These are phyloP conservation scores for Candida pseudocylindracea DNA, from an alignment of 1,139 yeast species.

Conservation along the genomic window DNA sequence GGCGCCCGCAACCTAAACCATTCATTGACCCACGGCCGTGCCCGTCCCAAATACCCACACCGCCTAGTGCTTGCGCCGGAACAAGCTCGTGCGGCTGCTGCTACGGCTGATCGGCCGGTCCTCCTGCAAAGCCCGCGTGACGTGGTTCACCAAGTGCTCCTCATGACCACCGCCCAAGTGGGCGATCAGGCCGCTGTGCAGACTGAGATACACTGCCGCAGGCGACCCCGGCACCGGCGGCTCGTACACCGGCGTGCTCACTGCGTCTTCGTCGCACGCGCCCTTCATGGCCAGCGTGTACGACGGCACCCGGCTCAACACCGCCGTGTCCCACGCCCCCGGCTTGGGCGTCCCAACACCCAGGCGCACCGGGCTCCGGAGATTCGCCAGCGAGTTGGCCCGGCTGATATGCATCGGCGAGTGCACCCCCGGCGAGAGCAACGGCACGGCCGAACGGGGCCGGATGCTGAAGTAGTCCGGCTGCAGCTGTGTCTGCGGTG, in stretches of 20 bases:
- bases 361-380: neutral
- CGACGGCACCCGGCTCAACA: slow-evolving; percentile 54
- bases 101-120: no score
- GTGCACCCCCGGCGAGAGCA: slow-evolving; percentile 1
- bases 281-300: slow-evolving; percentile 53
- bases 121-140: no score
- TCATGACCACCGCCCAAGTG: no score
- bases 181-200: no score
- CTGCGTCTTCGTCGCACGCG: slow-evolving; percentile 17
- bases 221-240: slow-evolving; percentile 22
- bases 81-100: no score
- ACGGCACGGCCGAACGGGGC: slow-evolving; percentile 2
- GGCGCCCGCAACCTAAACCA: no score
- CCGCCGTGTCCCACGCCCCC: slow-evolving; percentile 15
- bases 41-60: no score
- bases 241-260: slow-evolving; percentile 37
- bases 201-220: no score
- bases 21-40: no score
- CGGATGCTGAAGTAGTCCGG: slow-evolving; percentile 8
- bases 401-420: slow-evolving; percentile 1
- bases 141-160: no score
- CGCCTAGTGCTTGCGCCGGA: no score
- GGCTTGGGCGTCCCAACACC: slow-evolving; percentile 7
- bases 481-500: slow-evolving; percentile 1
- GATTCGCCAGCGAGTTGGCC: neutral